Percentiles rank a stretch among this genome's conserved stretches.
These are phyloP conservation scores for Epichloe coenophiala DNA, from an alignment of 2,329 filamentous ascomycete genomes.

Conservation along the genomic window DNA sequence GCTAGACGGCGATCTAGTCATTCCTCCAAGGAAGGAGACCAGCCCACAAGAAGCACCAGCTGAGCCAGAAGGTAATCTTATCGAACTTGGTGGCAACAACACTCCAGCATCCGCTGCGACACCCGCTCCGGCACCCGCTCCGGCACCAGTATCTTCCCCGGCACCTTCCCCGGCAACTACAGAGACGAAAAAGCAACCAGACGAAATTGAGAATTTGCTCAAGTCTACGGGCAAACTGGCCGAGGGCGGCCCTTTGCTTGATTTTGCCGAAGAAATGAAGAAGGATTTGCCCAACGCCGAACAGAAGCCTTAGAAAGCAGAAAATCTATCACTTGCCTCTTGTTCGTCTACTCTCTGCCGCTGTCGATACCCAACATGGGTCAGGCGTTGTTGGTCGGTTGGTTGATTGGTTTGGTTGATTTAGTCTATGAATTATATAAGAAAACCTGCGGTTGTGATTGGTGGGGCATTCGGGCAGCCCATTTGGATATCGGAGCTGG, in stretches of 20 bases:
- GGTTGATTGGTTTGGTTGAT: neutral
- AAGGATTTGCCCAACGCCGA: slow-evolving; percentile 28
- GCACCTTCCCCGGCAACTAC: neutral
- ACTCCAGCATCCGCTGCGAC: neutral
- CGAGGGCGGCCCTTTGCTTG: slow-evolving; percentile 34
- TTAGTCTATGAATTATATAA: neutral
- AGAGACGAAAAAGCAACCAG: slow-evolving; percentile 5
- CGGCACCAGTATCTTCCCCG: too few species aligned
- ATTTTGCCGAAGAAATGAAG: slow-evolving; percentile 42
- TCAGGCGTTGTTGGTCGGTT: slow-evolving; percentile 4
- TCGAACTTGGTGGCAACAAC: slow-evolving; percentile 38
- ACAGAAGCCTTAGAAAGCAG: neutral
- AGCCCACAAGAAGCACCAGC: neutral
- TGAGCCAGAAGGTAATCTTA: slow-evolving; percentile 28
- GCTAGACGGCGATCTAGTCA: slow-evolving; percentile 36
- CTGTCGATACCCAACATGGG: neutral
- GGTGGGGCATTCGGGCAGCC: neutral
- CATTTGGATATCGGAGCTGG: slow-evolving; percentile 1
- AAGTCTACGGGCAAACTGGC: slow-evolving; percentile 32
- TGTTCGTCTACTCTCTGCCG: neutral
- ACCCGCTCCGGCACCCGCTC: neutral
- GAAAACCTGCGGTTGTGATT: neutral
- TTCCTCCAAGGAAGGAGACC: slow-evolving; percentile 29
- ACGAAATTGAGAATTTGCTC: slow-evolving; percentile 32
- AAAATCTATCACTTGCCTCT: neutral